These are phyloP conservation scores for Sporothrix variecibatus DNA, from an alignment of 2,329 filamentous ascomycete species.

Conservation along the genomic window DNA sequence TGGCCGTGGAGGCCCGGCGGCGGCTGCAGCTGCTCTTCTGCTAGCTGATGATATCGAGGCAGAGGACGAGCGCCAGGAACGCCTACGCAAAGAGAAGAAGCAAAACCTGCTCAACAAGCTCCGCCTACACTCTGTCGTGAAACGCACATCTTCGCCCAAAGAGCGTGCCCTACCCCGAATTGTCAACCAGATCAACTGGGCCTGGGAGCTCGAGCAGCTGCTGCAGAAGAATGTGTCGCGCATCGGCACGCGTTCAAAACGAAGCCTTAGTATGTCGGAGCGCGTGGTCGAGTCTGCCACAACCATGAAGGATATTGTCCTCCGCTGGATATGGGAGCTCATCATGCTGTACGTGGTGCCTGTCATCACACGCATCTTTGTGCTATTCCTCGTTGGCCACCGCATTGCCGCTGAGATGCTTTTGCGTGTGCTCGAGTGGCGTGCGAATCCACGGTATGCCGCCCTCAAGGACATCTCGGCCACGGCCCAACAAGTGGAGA, in stretches of 20 bases:
- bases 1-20: background rate
- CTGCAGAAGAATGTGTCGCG: constrained; percentile 88
- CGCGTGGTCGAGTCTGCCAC: constrained; percentile 90
- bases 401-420: constrained; percentile 79
- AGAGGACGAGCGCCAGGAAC: constrained; percentile 69
- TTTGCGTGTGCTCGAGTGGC: constrained; percentile 80
- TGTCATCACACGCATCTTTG: constrained; percentile 69
- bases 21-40: constrained; percentile 4
- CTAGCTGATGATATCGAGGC: constrained; percentile 60
- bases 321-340: constrained; percentile 68
- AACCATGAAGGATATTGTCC: constrained; percentile 75
- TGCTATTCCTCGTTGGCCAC: constrained; percentile 77
- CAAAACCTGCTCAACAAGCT: constrained; percentile 79
- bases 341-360: constrained; percentile 78
- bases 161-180: constrained; percentile 80
- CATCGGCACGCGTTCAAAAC: constrained; percentile 76
- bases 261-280: constrained; percentile 89
- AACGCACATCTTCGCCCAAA: constrained; percentile 74
- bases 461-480: constrained; percentile 95
- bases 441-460: constrained; percentile 72
- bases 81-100: constrained; percentile 59
- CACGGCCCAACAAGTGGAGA: constrained; percentile 95
- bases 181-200: constrained; percentile 94
- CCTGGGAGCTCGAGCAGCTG: constrained; percentile 81
- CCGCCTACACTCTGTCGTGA: constrained; percentile 81